Evolutionary conservation across 257 asterid genomes (phyloP).

Genomic region (Buddleja alternifolia): DNA sequence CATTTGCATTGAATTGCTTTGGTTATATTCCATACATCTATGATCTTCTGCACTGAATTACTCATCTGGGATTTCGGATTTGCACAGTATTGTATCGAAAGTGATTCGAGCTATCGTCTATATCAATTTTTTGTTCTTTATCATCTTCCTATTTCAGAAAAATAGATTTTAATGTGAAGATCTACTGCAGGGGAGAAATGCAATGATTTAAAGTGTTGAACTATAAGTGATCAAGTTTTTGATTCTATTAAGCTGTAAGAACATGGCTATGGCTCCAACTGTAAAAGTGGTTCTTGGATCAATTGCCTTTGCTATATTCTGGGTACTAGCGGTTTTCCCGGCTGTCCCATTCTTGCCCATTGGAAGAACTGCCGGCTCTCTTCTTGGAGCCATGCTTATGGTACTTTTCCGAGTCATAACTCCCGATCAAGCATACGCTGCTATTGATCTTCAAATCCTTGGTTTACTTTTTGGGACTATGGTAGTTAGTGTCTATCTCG

Average conservation of each 20-base stretch:
- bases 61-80: slow-evolving; percentile 3
- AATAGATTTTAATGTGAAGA: slow-evolving; percentile 1
- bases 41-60: slow-evolving; percentile 3
- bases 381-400: slow-evolving; percentile 90
- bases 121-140: not conserved
- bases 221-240: not conserved
- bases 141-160: not conserved
- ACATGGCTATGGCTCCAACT: slow-evolving; percentile 72
- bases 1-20: slow-evolving; percentile 5
- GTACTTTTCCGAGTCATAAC: slow-evolving; percentile 74
- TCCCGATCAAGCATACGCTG: slow-evolving; percentile 89
- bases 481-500: slow-evolving; percentile 91
- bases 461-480: slow-evolving; percentile 93
- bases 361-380: slow-evolving; percentile 93
- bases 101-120: not conserved
- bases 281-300: slow-evolving; percentile 80
- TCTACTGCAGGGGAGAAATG: not conserved
- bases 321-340: slow-evolving; percentile 92
- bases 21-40: slow-evolving; percentile 13
- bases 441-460: slow-evolving; percentile 88
- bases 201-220: slow-evolving; percentile 11
- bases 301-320: slow-evolving; percentile 74
- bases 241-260: not conserved
- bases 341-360: slow-evolving; percentile 88
- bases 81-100: not conserved